Conservation (phyloP, 805 yeast species). For the Tetrapisispora namnaoensis region DNA sequence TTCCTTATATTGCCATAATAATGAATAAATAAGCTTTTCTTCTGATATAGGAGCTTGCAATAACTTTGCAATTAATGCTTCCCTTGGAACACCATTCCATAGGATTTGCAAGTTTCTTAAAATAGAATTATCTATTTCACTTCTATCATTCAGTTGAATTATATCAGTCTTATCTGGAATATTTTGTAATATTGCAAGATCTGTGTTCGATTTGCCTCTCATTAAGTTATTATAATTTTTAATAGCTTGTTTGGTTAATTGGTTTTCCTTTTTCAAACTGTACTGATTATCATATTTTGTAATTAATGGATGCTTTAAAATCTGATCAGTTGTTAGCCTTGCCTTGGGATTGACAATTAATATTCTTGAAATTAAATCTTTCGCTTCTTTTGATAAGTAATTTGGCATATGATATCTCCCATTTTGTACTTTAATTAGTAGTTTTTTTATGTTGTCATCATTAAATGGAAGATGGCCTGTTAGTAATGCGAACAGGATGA, state of each 20-base stretch:
- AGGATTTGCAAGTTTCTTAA: conserved; percentile 64
- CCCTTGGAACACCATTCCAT: conserved; percentile 68
- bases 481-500: conserved; percentile 64
- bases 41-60: conserved; percentile 49
- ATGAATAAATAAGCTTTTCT: conserved; percentile 72
- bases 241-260: conserved; percentile 6
- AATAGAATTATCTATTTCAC: conserved; percentile 64
- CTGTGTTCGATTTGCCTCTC: conserved; percentile 22
- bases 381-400: conserved; percentile 53
- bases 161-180: conserved; percentile 9
- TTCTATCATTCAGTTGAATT: conserved; percentile 20
- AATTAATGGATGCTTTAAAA: conserved; percentile 69
- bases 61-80: conserved; percentile 45
- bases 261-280: conserved; percentile 17
- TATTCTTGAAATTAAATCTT: conserved; percentile 55
- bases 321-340: conserved; percentile 59
- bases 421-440: conserved; percentile 64
- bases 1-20: conserved; percentile 65
- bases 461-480: conserved; percentile 81
- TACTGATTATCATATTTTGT: conserved; percentile 44
- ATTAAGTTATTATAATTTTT: neutral
- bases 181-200: conserved; percentile 17
- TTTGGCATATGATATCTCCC: conserved; percentile 68
- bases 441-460: conserved; percentile 65
- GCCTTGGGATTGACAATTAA: conserved; percentile 59